Base-by-base conservation (phyloP, 495 filamentous ascomycete species). In the Trichoderma erinaceum region DNA sequence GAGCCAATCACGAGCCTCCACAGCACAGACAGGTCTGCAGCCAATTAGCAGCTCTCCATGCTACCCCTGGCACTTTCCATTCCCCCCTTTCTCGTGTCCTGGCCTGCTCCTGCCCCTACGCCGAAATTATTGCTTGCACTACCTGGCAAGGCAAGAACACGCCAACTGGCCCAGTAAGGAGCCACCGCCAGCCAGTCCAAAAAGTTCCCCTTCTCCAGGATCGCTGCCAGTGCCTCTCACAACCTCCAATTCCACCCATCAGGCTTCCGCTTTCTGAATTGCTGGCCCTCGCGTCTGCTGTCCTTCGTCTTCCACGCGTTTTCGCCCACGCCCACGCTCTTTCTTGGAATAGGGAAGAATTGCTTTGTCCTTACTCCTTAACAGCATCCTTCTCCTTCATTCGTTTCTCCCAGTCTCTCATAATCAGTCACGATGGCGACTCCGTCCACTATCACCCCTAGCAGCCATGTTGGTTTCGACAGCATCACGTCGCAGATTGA, bases 401-500 rank as follows among this genome's bases (percentile, higher is more conserved):
- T 61, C 56, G 56, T 61, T 69, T 69, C 50, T 41, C 6, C 25
- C 10, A 21, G 25, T 44, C 56, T 44, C 66, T 41, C 46, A 35
- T 58, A 11, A 41, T 23, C 27, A 61, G 25, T 25, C 67, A 75
- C 63, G 78, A 85, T 84, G 82, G 80, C 79, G 70, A 73, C 80
- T 70, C 65, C 78, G 66, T 75, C 79, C 68, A 83, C 81, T 69
- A 81, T 98, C 73, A 96, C 92, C 78, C 95, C 95, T 75, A 88
- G 92, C 76, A 95, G 89, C 87, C 94, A 98, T 85, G 95, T 98
- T 81, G 93, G 96, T 86, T 97, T 98, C 83, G 93, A 99, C 84
- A 97, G 95, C 82, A 97, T 98, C 81, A 97, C 93, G 68, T 91
- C 88, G 44, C 93, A 98, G 83, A 97, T 98, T 73, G 94, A 99